phyloP scores from a whole-genome alignment of 2,329 filamentous ascomycete species.

The Sporothrix protearum region DNA sequence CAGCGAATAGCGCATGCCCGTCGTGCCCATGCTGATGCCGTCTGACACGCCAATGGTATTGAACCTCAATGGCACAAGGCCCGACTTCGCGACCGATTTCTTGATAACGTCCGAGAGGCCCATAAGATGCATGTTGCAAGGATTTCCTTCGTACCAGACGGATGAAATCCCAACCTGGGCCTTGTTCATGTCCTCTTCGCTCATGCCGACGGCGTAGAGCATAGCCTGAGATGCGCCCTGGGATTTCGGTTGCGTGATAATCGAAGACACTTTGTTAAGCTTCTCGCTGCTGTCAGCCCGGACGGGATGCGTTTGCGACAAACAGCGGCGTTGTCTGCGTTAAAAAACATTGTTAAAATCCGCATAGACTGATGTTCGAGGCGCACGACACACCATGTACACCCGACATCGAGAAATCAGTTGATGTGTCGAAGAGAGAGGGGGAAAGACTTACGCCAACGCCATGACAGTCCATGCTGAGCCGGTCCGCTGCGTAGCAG shows the following conservation, averaged over 20 bases:
- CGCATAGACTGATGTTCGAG: no score
- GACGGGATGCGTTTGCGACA: conserved; percentile 50
- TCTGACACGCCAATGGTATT: conserved; percentile 98
- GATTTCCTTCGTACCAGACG: conserved; percentile 97
- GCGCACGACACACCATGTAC: background rate
- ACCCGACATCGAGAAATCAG: background rate
- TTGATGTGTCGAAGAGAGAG: background rate
- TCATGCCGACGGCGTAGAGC: conserved; percentile 92
- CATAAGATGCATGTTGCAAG: conserved; percentile 98
- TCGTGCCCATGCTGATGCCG: conserved; percentile 96
- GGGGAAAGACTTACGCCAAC: conserved; percentile 8
- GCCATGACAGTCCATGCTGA: background rate
- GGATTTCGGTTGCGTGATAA: conserved; percentile 94
- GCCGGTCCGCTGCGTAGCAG: conserved; percentile 10
- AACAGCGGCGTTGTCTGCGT: conserved; percentile 44
- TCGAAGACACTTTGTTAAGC: conserved; percentile 79
- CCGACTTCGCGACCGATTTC: conserved; percentile 61
- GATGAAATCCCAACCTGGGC: conserved; percentile 97
- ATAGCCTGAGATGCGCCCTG: conserved; percentile 98
- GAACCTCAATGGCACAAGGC: conserved; percentile 91
- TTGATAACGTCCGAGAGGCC: conserved; percentile 76
- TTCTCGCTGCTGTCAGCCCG: conserved; percentile 45
- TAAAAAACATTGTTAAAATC: background rate
- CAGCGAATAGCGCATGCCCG: conserved; percentile 80
- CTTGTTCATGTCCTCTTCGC: conserved; percentile 86